Base-by-base conservation (phyloP, 176 grass and related monocot species). In the Panicum miliaceum region DNA sequence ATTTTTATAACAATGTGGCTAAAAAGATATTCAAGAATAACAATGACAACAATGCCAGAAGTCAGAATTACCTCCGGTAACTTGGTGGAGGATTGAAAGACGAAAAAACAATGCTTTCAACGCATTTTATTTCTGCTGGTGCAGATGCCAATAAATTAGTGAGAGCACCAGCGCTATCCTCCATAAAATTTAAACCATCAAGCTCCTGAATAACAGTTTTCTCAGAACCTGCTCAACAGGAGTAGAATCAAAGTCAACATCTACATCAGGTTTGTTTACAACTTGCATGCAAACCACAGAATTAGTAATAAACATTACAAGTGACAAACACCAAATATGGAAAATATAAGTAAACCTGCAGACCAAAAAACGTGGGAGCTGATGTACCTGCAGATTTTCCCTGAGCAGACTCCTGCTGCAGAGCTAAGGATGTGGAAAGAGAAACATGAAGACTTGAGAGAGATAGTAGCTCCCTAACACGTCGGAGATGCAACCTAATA, bases 21-120 rank as follows among this genome's bases (percentile, higher is more conserved):
- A 45, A 14, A 8, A 8, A 77, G 29, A 53, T 42, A 57, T 45
- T 0, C 20, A 47, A 67, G 56, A 58, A 58, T 25, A 65, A 73
- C 9, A 40, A 56, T 27, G 1, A 72, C 20, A 68, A 23, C 13
- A 68, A 37, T 71, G 58, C 13, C 51, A 52, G 54, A 77, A 45
- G 45, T 51, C 59, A 78, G 7, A 84, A 46, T 84, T 84, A 97
- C 97, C 91, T 94, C 75, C 97, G 93, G 76, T 94, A 90, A 89
- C 81, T 94, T 16, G 97, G 97, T 22, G 97, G 97, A 94, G 97
- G 97, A 73, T 99, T 99, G 54, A 99, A 94, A 53, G 93, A 96
- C 45, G 93, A 99, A 89, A 94, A 96, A 83, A 96, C 75, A 42
- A 99, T 89, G 88, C 85, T 90, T 13, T 90, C 97, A 8, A 96